Evolutionary conservation across 768 basidiomycete species (phyloP), one percentile per base, ranked within the genome.

Genomic region (Solioccasus polychromus): DNA sequence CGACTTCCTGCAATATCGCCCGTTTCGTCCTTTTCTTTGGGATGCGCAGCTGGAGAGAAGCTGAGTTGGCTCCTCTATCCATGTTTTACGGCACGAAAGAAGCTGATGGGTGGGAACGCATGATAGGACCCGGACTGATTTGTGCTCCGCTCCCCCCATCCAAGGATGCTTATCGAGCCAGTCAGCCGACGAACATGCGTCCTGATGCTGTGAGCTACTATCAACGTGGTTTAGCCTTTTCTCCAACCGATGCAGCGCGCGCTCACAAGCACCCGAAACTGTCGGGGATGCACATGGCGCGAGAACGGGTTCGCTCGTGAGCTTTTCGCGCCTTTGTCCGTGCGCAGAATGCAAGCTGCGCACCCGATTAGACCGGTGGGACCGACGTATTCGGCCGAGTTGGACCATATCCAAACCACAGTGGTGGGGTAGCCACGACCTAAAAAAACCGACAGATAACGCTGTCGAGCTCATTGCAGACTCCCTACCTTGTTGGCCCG

Each of bases 151-250:
- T 6, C 11, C n/a, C 35, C 30, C 20, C 36, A 29, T 31, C 15
- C 22, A n/a, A n/a, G n/a, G n/a, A n/a, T n/a, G n/a, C n/a, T n/a
- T n/a, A n/a, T n/a, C n/a, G n/a, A n/a, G n/a, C 26, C 11, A 11
- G 26, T 22, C 22, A 8, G 19, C 19, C 36, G 18, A 35, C 20
- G 10, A 25, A 24, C n/a, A 20, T 23, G 11, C 24, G 5, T 23
- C 5, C 26, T n/a, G n/a, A 31, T 15, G 28, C 25, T 42, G 40
- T 45, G 43, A 31, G 37, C 8, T 22, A n/a, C n/a, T n/a, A 24
- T 37, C 39, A 59, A 59, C 59, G 58, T 59, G 58, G 55, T n/a
- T 61, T 59, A 59, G 28, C 42, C 55, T 59, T 60, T 48, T 37
- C 34, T 29, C 31, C 22, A 34, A 20, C 18, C 43, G 37, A 18